Evolutionary conservation across 2,329 filamentous ascomycete genomes (phyloP).

Genomic region (Apiospora hydei): DNA sequence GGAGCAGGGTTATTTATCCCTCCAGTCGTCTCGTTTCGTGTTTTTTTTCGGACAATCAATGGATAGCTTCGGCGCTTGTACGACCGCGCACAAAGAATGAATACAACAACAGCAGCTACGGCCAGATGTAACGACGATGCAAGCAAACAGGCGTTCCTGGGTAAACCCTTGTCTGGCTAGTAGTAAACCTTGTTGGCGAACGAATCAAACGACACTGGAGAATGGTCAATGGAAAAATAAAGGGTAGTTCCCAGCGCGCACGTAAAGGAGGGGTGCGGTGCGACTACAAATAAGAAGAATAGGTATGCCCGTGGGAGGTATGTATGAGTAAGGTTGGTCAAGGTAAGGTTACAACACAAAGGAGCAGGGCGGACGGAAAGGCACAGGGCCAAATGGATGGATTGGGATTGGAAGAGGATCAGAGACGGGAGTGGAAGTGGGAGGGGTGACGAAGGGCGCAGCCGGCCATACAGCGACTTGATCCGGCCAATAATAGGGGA

Average conservation of each 20-base stretch:
- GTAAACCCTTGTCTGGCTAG: background rate
- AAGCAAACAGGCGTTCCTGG: background rate
- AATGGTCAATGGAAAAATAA: background rate
- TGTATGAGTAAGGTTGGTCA: background rate
- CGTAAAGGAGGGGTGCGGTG: conserved; percentile 24
- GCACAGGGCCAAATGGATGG: conserved; percentile 13
- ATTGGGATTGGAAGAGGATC: conserved; percentile 1
- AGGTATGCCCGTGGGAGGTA: background rate
- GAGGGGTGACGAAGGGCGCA: conserved; percentile 8
- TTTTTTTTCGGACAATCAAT: background rate
- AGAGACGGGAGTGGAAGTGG: background rate
- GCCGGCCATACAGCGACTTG: background rate
- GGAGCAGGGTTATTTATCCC: background rate
- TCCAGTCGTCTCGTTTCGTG: background rate
- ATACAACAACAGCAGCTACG: background rate
- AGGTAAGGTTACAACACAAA: conserved; percentile 7
- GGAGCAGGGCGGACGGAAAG: background rate
- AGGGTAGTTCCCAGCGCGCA: background rate
- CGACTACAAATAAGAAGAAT: conserved; percentile 20
- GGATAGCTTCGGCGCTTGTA: background rate
- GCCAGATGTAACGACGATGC: background rate
- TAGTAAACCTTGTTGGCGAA: background rate
- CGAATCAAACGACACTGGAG: background rate
- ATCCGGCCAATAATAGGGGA: background rate
- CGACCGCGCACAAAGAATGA: background rate